Evolutionary conservation across 768 basidiomycete genomes (phyloP).

Genomic region (Suillus americanus): DNA sequence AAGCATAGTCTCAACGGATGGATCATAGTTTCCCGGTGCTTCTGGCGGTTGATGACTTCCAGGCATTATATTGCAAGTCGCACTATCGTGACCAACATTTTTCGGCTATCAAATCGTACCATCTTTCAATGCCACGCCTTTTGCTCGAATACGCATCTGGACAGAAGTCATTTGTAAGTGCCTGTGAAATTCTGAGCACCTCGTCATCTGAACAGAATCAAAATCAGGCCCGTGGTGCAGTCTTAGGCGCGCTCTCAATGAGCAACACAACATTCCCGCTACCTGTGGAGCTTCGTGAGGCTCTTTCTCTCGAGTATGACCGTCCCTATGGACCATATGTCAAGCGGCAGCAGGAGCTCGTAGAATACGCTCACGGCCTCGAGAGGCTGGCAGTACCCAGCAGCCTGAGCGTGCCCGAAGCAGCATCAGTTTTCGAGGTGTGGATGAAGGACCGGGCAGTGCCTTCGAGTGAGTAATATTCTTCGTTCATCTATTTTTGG

Average conservation of each 20-base stretch:
- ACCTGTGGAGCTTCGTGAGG: constrained; percentile 63
- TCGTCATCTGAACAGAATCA: not conserved
- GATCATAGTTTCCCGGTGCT: constrained; percentile 67
- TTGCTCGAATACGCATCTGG: constrained; percentile 82
- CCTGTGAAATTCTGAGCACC: not conserved
- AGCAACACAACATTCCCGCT: constrained; percentile 58
- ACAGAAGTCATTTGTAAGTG: constrained; percentile 60
- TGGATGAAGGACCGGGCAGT: constrained; percentile 68
- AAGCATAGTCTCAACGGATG: constrained; percentile 1
- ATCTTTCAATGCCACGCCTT: constrained; percentile 76
- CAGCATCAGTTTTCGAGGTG: constrained; percentile 70
- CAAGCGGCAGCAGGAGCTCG: constrained; percentile 48
- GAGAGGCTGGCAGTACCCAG: constrained; percentile 53
- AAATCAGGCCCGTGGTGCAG: constrained; percentile 61
- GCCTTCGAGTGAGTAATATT: constrained; percentile 41
- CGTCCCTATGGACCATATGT: constrained; percentile 53
- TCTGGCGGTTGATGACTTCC: constrained; percentile 86
- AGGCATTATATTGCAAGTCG: constrained; percentile 69
- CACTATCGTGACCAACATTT: constrained; percentile 76
- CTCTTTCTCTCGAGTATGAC: constrained; percentile 47
- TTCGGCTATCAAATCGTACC: constrained; percentile 65
- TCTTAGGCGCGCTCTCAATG: constrained; percentile 68
- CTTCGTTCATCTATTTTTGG: not conserved
- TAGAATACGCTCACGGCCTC: constrained; percentile 56
- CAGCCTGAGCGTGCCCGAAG: constrained; percentile 63